Conservation (phyloP, 192 early-diverging fungal species). For the Backusella macrospora region DNA sequence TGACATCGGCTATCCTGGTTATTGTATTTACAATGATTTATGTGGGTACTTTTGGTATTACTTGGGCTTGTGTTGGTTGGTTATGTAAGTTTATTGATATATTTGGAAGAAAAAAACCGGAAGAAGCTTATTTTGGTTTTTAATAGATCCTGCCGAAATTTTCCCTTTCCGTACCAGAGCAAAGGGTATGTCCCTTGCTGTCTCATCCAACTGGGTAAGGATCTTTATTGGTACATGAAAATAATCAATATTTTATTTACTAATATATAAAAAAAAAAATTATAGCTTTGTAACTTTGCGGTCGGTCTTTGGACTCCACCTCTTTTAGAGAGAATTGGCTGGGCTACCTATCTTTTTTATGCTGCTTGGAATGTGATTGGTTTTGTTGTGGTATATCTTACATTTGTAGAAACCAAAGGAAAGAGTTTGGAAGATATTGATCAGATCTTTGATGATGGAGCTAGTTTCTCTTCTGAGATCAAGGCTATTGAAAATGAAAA, state of each 20-base stretch:
- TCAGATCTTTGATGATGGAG: constrained; percentile 40
- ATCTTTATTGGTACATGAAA: no score
- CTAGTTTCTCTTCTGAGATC: neutral
- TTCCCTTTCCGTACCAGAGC: constrained; percentile 83
- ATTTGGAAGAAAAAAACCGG: neutral
- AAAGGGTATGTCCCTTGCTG: constrained; percentile 80
- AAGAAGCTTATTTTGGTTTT: neutral
- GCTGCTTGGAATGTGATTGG: constrained; percentile 21
- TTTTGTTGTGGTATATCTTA: neutral
- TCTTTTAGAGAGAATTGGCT: constrained; percentile 2
- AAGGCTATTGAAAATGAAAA: neutral
- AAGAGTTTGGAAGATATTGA: constrained; percentile 50
- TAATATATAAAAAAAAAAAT: no score
- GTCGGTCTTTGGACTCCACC: constrained; percentile 1
- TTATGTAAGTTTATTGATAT: constrained; percentile 6
- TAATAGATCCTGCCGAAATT: constrained; percentile 80
- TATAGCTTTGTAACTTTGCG: constrained; percentile 19
- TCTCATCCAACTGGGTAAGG: constrained; percentile 82
- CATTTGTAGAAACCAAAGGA: constrained; percentile 38
- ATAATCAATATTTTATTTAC: neutral
- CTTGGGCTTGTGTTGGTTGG: constrained; percentile 31
- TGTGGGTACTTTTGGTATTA: constrained; percentile 13
- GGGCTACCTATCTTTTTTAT: constrained; percentile 27
- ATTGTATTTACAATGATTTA: constrained; percentile 14
- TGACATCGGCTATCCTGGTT: constrained; percentile 1